Evolutionary conservation across 2,329 filamentous ascomycete genomes (phyloP), one percentile per base, ranked within the genome.

Genomic region (Aaosphaeria arxii): DNA sequence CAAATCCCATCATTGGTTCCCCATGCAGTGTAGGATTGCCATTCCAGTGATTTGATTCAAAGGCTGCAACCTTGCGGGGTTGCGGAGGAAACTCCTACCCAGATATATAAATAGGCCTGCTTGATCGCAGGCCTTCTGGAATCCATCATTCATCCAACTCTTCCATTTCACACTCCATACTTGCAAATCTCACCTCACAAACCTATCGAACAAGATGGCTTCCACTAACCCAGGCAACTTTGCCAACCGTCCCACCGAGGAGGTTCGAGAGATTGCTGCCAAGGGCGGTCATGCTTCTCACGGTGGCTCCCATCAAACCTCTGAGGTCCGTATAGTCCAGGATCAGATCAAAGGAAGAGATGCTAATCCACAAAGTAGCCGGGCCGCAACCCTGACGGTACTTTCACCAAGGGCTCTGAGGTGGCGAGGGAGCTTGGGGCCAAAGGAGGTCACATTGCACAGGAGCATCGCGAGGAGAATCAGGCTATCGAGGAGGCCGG

Each of bases 171-270:
- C 38, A 41, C 30, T 33, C 36, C 46, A 24, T 24, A 24, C 17
- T 24, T 24, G 17, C 17, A 24, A 24, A 24, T 24, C 17, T 24
- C 17, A 24, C 17, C 17, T 24, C 17, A 24, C 17, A 40, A 42
- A 30, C 41, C 13, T 40, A 30, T 31, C 51, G 11, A 7, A 43
- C 39, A 58, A 51, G 43, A 71, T 71, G 69, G 62, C 69, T 35
- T 66, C 64, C 50, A 66, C 69, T 55, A 79, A 79, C 66, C 75
- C 76, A 32, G 71, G 67, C 48, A 80, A 79, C 69, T 79, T 79
- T 53, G 76, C 76, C 67, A 79, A 79, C 66, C 73, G 74, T 36
- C 69, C 76, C 49, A 75, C 72, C 45, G 75, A 77, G 39, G 72
- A 79, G 53, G 74, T 79, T 46, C 62, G 65, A 30, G 73, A 72